These are phyloP conservation scores for Musa troglodytarum DNA, from an alignment of 176 grass and related monocot species.

Conservation along the genomic window DNA sequence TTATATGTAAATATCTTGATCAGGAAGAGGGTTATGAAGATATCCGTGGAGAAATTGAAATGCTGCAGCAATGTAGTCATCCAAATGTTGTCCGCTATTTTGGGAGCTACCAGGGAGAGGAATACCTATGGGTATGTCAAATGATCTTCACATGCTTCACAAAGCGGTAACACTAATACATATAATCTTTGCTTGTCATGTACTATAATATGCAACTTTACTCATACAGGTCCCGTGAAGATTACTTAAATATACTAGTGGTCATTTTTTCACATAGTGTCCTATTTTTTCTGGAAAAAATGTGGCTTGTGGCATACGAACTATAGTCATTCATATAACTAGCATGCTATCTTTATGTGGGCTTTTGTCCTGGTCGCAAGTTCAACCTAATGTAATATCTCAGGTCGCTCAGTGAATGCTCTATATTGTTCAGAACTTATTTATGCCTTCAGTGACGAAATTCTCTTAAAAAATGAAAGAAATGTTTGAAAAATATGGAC, in stretches of 20 bases:
- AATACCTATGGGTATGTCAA: slow-evolving; percentile 82
- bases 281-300: too few species aligned
- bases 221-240: too few species aligned
- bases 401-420: neutral
- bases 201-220: too few species aligned
- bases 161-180: neutral
- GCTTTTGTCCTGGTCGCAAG: neutral
- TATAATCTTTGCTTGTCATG: too few species aligned
- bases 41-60: slow-evolving; percentile 97
- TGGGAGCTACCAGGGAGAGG: slow-evolving; percentile 98
- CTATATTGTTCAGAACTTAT: neutral
- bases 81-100: slow-evolving; percentile 97
- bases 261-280: too few species aligned
- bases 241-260: too few species aligned
- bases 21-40: slow-evolving; percentile 99
- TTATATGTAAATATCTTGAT: neutral
- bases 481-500: neutral
- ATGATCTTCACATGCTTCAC: neutral
- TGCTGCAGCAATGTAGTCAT: slow-evolving; percentile 98
- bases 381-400: neutral
- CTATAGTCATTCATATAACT: neutral
- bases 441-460: neutral
- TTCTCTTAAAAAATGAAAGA: neutral
- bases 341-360: neutral
- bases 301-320: too few species aligned